phyloP scores from a whole-genome alignment of 2,329 filamentous ascomycete species.

The Verticillium longisporum region DNA sequence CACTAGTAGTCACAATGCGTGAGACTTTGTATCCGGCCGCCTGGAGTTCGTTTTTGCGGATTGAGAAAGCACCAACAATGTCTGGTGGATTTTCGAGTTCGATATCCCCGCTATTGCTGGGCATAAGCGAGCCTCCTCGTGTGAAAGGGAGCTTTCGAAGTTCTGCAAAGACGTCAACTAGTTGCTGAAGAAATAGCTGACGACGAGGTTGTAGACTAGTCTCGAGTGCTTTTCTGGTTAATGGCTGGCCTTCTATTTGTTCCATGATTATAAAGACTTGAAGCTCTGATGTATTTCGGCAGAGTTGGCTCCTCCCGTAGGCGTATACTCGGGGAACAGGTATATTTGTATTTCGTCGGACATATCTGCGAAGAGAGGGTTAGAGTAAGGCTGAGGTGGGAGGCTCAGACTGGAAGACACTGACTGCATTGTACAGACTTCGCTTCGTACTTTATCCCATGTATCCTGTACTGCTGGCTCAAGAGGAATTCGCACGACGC shows the following conservation, averaged over 20 bases:
- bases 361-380: slow-evolving; percentile 3
- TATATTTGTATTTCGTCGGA: slow-evolving; percentile 7
- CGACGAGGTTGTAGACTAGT: slow-evolving; percentile 1
- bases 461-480: slow-evolving; percentile 8
- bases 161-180: slow-evolving; percentile 9
- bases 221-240: background rate
- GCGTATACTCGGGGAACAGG: slow-evolving; percentile 5
- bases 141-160: slow-evolving; percentile 7
- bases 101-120: background rate
- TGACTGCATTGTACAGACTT: slow-evolving; percentile 11
- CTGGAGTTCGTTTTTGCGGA: background rate
- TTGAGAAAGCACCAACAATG: slow-evolving; percentile 5
- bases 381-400: background rate
- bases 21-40: background rate
- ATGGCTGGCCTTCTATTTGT: slow-evolving; percentile 4
- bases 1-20: slow-evolving; percentile 5
- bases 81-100: background rate
- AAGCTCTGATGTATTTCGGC: slow-evolving; percentile 1
- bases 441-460: slow-evolving; percentile 11
- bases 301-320: slow-evolving; percentile 4
- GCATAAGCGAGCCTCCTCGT: slow-evolving; percentile 8
- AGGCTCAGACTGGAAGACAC: background rate
- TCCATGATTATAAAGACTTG: slow-evolving; percentile 9
- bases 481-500: slow-evolving; percentile 11
- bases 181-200: slow-evolving; percentile 6